phyloP scores from a whole-genome alignment of 2,329 filamentous ascomycete genomes.

The Colletotrichum horii region DNA sequence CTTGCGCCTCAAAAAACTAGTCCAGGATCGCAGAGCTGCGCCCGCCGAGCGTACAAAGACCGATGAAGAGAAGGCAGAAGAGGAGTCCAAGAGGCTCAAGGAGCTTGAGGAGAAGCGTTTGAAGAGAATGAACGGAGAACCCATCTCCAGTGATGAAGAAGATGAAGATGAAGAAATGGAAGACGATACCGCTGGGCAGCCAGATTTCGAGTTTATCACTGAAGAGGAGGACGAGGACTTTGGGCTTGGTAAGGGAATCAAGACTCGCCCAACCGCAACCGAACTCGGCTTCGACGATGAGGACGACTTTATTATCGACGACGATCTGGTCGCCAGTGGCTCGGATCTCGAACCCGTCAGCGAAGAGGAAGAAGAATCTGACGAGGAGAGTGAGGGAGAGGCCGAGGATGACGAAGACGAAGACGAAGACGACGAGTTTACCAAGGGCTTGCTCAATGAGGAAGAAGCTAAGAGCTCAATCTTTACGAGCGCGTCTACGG shows the following conservation, averaged over 20 bases:
- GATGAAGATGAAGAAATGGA: slow-evolving; percentile 46
- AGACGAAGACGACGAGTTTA: slow-evolving; percentile 72
- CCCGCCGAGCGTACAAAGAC: slow-evolving; percentile 91
- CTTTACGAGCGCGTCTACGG: slow-evolving; percentile 38
- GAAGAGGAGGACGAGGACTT: slow-evolving; percentile 60
- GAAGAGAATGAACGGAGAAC: slow-evolving; percentile 86
- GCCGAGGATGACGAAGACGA: slow-evolving; percentile 39
- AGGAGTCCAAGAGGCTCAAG: slow-evolving; percentile 78
- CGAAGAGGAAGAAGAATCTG: slow-evolving; percentile 57
- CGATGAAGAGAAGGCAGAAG: slow-evolving; percentile 80
- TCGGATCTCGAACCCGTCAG: slow-evolving; percentile 69
- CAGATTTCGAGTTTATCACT: slow-evolving; percentile 33
- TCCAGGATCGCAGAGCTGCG: slow-evolving; percentile 82
- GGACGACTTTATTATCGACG: slow-evolving; percentile 91
- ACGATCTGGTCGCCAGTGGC: slow-evolving; percentile 83
- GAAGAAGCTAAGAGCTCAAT: slow-evolving; percentile 59
- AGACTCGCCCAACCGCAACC: slow-evolving; percentile 57
- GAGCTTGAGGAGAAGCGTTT: slow-evolving; percentile 83
- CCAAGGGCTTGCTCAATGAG: slow-evolving; percentile 68
- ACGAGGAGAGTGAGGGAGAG: slow-evolving; percentile 40
- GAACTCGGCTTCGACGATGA: slow-evolving; percentile 86
- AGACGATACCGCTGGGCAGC: slow-evolving; percentile 33
- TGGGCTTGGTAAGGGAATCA: slow-evolving; percentile 65
- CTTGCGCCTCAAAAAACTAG: slow-evolving; percentile 78
- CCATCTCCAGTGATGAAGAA: slow-evolving; percentile 69